A percentile compares a stretch with the other conserved stretches of the same genome.
Conservation (phyloP, 345 rosid genomes). For the Excoecaria agallocha region DNA sequence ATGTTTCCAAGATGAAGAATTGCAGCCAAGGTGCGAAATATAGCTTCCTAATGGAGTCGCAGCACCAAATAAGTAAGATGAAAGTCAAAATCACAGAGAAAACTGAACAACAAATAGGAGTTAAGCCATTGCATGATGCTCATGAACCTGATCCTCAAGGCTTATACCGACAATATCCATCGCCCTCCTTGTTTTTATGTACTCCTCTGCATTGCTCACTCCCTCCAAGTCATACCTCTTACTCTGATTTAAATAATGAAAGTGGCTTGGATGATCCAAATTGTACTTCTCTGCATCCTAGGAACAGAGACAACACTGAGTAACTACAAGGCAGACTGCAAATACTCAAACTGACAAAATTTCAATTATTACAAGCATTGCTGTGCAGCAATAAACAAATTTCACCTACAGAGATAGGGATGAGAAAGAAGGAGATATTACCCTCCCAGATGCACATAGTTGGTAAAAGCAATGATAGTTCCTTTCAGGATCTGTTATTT, state of each 20-base stretch:
- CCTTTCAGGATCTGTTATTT: constrained; percentile 91
- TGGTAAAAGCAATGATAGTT: constrained; percentile 98
- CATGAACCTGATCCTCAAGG: constrained; percentile 74
- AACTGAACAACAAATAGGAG: constrained; percentile 2
- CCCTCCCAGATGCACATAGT: constrained; percentile 93
- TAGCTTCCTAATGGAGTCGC: constrained; percentile 64
- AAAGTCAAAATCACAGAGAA: constrained; percentile 15
- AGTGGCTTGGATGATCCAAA: constrained; percentile 70
- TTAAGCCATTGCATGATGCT: constrained; percentile 10
- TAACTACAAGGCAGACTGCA: background rate
- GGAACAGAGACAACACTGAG: constrained; percentile 15
- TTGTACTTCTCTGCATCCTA: constrained; percentile 90
- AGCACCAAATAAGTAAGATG: constrained; percentile 13
- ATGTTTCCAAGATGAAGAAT: constrained; percentile 93
- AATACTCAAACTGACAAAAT: background rate
- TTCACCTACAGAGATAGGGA: constrained; percentile 6
- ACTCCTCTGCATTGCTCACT: constrained; percentile 79
- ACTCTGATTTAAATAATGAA: constrained; percentile 95
- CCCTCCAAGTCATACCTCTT: constrained; percentile 82
- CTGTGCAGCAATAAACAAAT: background rate
- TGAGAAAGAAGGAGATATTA: constrained; percentile 35
- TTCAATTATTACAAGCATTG: constrained; percentile 1
- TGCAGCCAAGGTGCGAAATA: constrained; percentile 91
- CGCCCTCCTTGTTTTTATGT: constrained; percentile 84
- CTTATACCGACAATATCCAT: constrained; percentile 96